phyloP scores from a whole-genome alignment of 2,329 filamentous ascomycete genomes.

The Hypomyces rosellus region DNA sequence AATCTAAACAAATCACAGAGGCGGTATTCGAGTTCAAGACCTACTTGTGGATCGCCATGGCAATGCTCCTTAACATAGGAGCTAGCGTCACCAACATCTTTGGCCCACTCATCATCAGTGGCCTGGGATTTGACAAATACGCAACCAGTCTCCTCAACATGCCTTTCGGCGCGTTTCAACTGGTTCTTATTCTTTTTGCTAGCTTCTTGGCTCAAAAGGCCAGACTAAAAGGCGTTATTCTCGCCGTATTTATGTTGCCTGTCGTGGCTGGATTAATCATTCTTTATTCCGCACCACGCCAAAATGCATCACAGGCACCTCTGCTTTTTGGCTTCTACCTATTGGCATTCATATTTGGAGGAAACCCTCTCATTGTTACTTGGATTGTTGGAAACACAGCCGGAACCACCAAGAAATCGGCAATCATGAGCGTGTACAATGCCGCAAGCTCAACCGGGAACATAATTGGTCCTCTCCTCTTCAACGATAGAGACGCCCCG shows the following conservation, averaged over 20 bases:
- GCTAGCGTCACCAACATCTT: conserved; percentile 59
- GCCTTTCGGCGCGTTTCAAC: conserved; percentile 58
- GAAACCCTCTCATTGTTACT: conserved; percentile 58
- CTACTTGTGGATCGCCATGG: conserved; percentile 55
- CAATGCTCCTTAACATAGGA: conserved; percentile 58
- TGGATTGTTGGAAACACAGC: conserved; percentile 67
- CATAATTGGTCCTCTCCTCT: conserved; percentile 60
- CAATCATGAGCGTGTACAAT: conserved; percentile 58
- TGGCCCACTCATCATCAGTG: conserved; percentile 55
- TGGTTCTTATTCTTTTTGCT: conserved; percentile 50
- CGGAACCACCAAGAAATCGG: conserved; percentile 61
- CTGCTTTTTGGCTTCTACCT: conserved; percentile 59
- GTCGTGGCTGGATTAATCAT: conserved; percentile 53
- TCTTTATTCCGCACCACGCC: conserved; percentile 50
- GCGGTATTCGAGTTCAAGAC: conserved; percentile 43
- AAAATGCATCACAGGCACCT: conserved; percentile 22
- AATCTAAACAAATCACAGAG: conserved; percentile 57
- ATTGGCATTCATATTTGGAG: conserved; percentile 59
- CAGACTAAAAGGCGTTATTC: conserved; percentile 49
- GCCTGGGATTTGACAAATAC: conserved; percentile 54
- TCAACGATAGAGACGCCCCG: conserved; percentile 51
- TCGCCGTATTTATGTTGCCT: conserved; percentile 49
- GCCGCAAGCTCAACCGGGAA: conserved; percentile 57
- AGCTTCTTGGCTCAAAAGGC: conserved; percentile 53
- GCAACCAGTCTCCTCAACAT: conserved; percentile 57